Evolutionary conservation across 1,284 basidiomycete genomes (phyloP).

Genomic region (Cutaneotrichosporon sp.): DNA sequence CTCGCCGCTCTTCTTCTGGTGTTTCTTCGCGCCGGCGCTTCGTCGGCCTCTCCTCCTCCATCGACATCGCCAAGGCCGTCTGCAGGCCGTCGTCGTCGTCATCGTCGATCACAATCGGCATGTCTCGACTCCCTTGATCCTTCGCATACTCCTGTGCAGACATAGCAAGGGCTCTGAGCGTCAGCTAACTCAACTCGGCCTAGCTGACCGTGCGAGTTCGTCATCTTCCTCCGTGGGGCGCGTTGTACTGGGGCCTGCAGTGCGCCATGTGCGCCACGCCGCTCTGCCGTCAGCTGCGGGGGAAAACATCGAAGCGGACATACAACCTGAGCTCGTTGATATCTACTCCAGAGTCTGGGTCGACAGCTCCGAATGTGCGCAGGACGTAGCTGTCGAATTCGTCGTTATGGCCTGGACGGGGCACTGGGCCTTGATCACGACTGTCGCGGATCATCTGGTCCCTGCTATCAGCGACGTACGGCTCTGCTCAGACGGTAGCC

Average conservation of each 20-base stretch:
- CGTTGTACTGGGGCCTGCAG: slow-evolving; percentile 19
- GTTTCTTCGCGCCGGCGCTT: slow-evolving; percentile 32
- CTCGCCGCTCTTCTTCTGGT: slow-evolving; percentile 36
- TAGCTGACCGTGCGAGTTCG: slow-evolving; percentile 32
- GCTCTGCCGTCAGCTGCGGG: slow-evolving; percentile 21
- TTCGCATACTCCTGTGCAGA: slow-evolving; percentile 23
- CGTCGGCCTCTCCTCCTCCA: slow-evolving; percentile 26
- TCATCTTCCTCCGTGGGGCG: slow-evolving; percentile 27
- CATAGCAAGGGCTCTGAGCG: slow-evolving; percentile 25
- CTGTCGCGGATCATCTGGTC: neutral
- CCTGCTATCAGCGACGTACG: no score
- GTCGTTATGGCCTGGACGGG: slow-evolving; percentile 25
- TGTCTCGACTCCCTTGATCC: neutral
- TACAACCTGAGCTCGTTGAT: slow-evolving; percentile 31
- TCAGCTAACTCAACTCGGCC: neutral
- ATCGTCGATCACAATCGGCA: slow-evolving; percentile 12
- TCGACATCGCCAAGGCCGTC: slow-evolving; percentile 18
- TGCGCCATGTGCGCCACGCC: slow-evolving; percentile 40
- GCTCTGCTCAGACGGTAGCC: no score
- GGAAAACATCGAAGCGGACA: neutral
- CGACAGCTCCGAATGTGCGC: slow-evolving; percentile 17
- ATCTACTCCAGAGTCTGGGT: slow-evolving; percentile 19
- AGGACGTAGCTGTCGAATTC: slow-evolving; percentile 37
- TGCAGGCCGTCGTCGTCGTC: slow-evolving; percentile 33
- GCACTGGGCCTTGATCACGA: slow-evolving; percentile 7